A percentile compares a stretch with the other conserved stretches of the same genome.
Conservation (phyloP, 345 rosid species). For the Arabis alpina region DNA sequence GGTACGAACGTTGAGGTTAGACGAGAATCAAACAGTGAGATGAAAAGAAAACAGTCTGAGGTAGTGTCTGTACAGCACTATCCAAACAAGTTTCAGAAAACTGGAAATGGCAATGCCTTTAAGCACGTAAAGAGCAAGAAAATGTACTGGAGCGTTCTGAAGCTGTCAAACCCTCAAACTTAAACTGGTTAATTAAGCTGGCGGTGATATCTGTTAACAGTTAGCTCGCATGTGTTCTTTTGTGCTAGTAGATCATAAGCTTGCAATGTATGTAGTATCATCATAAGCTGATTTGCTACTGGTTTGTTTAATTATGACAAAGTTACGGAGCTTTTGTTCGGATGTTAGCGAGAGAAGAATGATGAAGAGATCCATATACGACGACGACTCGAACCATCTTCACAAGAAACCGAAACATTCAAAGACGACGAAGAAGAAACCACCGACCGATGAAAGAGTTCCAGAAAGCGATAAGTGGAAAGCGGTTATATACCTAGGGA, state of each 20-base stretch:
- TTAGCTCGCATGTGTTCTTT: conserved; percentile 12
- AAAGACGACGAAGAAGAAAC: not conserved
- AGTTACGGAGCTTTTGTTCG: not conserved
- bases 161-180: conserved; percentile 49
- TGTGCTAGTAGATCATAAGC: conserved; percentile 7
- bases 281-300: not conserved
- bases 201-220: not conserved
- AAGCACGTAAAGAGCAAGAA: conserved; percentile 58
- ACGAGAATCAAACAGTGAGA: conserved; percentile 47
- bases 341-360: not conserved
- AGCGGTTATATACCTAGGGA: no score
- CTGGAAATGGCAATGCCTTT: conserved; percentile 41
- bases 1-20: conserved; percentile 31
- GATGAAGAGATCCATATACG: not conserved
- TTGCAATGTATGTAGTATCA: not conserved
- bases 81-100: conserved; percentile 52
- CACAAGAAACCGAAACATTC: conserved; percentile 19
- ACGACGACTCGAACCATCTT: conserved; percentile 13
- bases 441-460: no score
- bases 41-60: conserved; percentile 63
- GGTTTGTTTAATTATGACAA: not conserved
- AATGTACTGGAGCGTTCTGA: conserved; percentile 65
- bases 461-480: no score
- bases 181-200: conserved; percentile 32
- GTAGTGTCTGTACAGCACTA: conserved; percentile 42